phyloP scores from a whole-genome alignment of 129 eudicot genomes.

The Apium graveolens region DNA sequence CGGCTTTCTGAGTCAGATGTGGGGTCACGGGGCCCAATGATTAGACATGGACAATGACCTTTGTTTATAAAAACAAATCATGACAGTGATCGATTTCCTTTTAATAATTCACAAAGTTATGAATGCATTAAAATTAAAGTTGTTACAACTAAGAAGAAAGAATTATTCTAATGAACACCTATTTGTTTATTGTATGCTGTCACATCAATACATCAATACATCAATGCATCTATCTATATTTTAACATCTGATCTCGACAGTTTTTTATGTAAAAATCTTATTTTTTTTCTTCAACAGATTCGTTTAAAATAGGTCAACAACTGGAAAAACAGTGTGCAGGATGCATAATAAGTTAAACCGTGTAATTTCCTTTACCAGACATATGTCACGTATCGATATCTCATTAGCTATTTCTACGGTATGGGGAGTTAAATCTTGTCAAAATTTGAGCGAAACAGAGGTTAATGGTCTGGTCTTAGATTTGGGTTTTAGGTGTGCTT shows the following conservation, averaged over 20 bases:
- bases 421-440: too few species aligned
- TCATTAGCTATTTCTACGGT: too few species aligned
- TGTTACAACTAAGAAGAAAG: background rate
- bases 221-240: too few species aligned
- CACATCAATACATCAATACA: background rate
- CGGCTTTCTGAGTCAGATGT: slow-evolving; percentile 23
- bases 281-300: background rate
- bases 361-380: too few species aligned
- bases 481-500: too few species aligned
- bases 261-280: too few species aligned
- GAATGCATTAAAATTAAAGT: background rate
- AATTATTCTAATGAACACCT: background rate
- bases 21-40: slow-evolving; percentile 31
- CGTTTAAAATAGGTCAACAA: background rate
- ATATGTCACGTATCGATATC: too few species aligned
- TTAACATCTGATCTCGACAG: background rate
- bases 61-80: slow-evolving; percentile 17
- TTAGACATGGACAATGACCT: slow-evolving; percentile 28
- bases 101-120: slow-evolving; percentile 8
- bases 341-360: too few species aligned
- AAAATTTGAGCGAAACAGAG: too few species aligned
- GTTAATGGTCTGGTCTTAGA: too few species aligned
- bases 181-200: background rate
- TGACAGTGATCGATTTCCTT: slow-evolving; percentile 18
- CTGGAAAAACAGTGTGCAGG: too few species aligned